phyloP scores from a whole-genome alignment of 805 yeast species.

The Sugiyamaella floridensis region DNA sequence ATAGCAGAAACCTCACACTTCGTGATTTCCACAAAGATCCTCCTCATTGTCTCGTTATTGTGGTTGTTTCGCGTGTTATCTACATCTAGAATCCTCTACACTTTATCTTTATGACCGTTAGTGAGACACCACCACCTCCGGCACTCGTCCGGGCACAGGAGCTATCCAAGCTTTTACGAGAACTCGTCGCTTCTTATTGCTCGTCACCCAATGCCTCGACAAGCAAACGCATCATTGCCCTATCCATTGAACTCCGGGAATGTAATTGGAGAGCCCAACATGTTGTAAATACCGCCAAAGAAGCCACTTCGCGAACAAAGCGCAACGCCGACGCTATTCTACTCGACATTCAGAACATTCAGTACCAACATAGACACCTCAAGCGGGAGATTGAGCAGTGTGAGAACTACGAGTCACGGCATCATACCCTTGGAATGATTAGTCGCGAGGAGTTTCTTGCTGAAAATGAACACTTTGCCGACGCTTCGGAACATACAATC shows the following conservation, averaged over 20 bases:
- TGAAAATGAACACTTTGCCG: slow-evolving; percentile 16
- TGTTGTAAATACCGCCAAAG: slow-evolving; percentile 14
- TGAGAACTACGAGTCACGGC: slow-evolving; percentile 13
- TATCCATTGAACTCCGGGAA: slow-evolving; percentile 14
- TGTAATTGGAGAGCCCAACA: slow-evolving; percentile 18
- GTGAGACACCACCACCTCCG: background rate
- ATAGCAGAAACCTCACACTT: too few species aligned
- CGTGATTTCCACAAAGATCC: too few species aligned
- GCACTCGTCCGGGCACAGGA: background rate
- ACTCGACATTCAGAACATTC: slow-evolving; percentile 22
- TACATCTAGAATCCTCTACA: too few species aligned
- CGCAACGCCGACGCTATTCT: slow-evolving; percentile 17
- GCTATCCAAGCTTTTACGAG: background rate
- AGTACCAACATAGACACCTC: slow-evolving; percentile 23
- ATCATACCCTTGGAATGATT: slow-evolving; percentile 18
- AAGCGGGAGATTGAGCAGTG: slow-evolving; percentile 18
- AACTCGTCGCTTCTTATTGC: background rate
- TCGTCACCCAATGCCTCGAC: background rate
- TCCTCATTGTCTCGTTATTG: too few species aligned
- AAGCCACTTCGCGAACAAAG: slow-evolving; percentile 14
- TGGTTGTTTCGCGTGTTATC: too few species aligned
- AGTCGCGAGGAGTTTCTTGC: slow-evolving; percentile 17
- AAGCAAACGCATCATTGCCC: slow-evolving; percentile 10
- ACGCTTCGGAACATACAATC: slow-evolving; percentile 14
- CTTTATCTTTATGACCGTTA: too few species aligned